Percentiles rank a stretch among this genome's conserved stretches.
phyloP scores from a whole-genome alignment of 768 basidiomycete genomes.

The Russula earlei region DNA sequence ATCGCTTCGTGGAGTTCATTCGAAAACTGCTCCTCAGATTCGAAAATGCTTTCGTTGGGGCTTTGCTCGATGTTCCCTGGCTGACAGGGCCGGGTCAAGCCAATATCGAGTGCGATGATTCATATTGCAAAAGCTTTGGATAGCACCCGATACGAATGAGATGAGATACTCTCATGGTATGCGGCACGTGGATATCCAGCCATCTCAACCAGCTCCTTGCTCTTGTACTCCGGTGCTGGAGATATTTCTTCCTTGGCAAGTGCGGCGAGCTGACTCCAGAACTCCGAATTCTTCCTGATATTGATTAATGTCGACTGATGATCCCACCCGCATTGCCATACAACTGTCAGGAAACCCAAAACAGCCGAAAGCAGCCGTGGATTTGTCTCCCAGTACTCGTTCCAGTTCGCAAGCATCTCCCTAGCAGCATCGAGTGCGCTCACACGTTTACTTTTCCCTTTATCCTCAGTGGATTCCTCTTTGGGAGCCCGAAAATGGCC shows the following conservation, averaged over 20 bases:
- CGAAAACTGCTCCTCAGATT: conserved; percentile 50
- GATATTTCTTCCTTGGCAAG: conserved; percentile 64
- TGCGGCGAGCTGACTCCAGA: conserved; percentile 63
- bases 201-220: conserved; percentile 36
- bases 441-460: conserved; percentile 28
- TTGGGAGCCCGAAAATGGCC: conserved; percentile 54
- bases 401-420: conserved; percentile 60
- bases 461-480: conserved; percentile 29
- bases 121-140: conserved; percentile 69
- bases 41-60: conserved; percentile 46
- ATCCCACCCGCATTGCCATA: conserved; percentile 75
- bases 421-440: conserved; percentile 64
- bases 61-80: conserved; percentile 31
- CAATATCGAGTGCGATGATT: conserved; percentile 67
- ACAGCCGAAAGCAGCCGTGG: conserved; percentile 68
- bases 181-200: conserved; percentile 45
- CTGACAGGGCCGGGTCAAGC: conserved; percentile 36
- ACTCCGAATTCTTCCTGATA: conserved; percentile 44
- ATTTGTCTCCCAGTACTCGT: conserved; percentile 65
- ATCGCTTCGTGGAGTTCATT: conserved; percentile 64
- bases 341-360: conserved; percentile 63
- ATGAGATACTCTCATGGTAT: conserved; percentile 50
- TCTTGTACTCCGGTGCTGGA: conserved; percentile 59
- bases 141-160: conserved; percentile 58
- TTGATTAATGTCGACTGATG: conserved; percentile 51